These are phyloP conservation scores for Chaetomium cochliodes DNA, from an alignment of 495 filamentous ascomycete species.

Conservation along the genomic window DNA sequence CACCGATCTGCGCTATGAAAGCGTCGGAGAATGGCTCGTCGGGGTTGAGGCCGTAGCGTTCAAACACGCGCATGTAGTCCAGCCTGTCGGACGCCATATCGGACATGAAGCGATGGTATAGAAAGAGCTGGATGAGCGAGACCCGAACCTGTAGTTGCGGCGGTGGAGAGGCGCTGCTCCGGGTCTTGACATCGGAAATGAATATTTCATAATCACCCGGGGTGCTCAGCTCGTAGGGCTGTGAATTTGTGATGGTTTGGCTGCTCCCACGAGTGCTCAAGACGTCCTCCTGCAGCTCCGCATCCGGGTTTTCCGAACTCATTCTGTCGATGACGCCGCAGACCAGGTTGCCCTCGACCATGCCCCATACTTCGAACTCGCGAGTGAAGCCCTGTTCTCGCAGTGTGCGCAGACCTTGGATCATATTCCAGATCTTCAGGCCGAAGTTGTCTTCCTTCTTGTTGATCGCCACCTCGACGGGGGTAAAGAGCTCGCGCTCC, in stretches of 20 bases:
- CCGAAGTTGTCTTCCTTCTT: slow-evolving; percentile 82
- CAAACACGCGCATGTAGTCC: slow-evolving; percentile 62
- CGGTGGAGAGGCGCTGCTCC: slow-evolving; percentile 60
- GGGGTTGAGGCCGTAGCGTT: slow-evolving; percentile 66
- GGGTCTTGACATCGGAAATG: slow-evolving; percentile 87
- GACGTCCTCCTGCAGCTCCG: slow-evolving; percentile 59
- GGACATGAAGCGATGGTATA: slow-evolving; percentile 86
- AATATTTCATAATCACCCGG: slow-evolving; percentile 74
- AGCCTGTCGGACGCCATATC: slow-evolving; percentile 69
- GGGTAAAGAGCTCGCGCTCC: slow-evolving; percentile 78
- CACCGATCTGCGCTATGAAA: slow-evolving; percentile 77
- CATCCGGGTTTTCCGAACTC: slow-evolving; percentile 72
- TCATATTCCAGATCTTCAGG: slow-evolving; percentile 85
- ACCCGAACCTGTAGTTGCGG: slow-evolving; percentile 67
- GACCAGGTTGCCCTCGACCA: slow-evolving; percentile 76
- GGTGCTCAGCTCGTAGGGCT: slow-evolving; percentile 49
- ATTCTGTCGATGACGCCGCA: slow-evolving; percentile 90
- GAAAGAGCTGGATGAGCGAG: slow-evolving; percentile 80
- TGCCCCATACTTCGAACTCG: slow-evolving; percentile 91
- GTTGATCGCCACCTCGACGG: slow-evolving; percentile 66
- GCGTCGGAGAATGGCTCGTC: slow-evolving; percentile 67
- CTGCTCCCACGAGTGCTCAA: slow-evolving; percentile 33
- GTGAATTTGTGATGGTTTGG: slow-evolving; percentile 21
- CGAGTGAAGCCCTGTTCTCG: slow-evolving; percentile 77
- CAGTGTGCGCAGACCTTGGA: slow-evolving; percentile 77